Conservation (phyloP, 768 basidiomycete species). For the Mycena venus region DNA sequence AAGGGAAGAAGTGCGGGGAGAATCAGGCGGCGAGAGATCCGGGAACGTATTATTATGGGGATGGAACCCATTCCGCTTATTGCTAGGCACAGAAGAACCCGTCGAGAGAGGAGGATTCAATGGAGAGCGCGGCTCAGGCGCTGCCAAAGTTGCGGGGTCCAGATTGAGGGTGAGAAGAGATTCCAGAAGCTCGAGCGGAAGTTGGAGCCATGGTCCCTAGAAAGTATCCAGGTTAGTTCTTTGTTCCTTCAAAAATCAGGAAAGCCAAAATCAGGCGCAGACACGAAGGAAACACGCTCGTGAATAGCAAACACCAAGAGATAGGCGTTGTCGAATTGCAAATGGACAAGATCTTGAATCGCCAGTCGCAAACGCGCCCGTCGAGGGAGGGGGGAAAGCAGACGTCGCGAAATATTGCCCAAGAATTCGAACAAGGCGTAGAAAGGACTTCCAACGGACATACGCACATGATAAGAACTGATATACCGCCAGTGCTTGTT, state of each 20-base stretch:
- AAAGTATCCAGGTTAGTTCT: conserved; percentile 4
- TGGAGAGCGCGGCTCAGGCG: conserved; percentile 58
- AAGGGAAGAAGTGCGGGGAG: conserved; percentile 52
- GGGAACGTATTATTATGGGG: conserved; percentile 50
- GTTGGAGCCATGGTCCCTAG: conserved; percentile 93
- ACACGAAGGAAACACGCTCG: not conserved
- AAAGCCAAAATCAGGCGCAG: not conserved
- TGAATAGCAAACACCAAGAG: no score
- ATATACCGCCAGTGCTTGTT: conserved; percentile 97
- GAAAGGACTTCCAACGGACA: not conserved
- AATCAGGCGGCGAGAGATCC: conserved; percentile 57
- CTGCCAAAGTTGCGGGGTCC: conserved; percentile 74
- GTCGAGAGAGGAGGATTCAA: conserved; percentile 46
- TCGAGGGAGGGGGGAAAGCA: not conserved
- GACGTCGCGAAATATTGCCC: not conserved
- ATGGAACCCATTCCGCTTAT: conserved; percentile 58
- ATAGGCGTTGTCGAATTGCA: not conserved
- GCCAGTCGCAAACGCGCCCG: not conserved
- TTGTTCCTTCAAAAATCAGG: not conserved
- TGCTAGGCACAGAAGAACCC: not conserved
- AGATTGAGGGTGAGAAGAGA: conserved; percentile 84
- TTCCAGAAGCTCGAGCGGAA: conserved; percentile 88
- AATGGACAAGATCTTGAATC: not conserved
- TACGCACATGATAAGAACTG: conserved; percentile 88
- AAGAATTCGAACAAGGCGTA: not conserved